Percentiles rank a stretch among this genome's conserved stretches.
Evolutionary conservation across 164 flowering plant genomes (phyloP).

Genomic region (Sedum album): DNA sequence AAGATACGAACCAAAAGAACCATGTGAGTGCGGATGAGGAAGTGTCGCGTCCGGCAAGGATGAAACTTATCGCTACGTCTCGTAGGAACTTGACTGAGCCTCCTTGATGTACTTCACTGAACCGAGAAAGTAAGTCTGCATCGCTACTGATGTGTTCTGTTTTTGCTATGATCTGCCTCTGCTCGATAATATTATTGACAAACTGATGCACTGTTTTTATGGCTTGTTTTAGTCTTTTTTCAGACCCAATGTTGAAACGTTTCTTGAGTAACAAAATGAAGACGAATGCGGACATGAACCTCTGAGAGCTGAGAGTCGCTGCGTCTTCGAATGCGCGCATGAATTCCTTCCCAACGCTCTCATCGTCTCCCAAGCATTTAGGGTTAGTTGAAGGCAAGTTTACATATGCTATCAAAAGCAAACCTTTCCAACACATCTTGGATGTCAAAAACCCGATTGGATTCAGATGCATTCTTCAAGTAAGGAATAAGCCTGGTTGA

Average conservation of each 20-base stretch:
- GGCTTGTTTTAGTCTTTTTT: constrained; percentile 26
- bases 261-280: constrained; percentile 23
- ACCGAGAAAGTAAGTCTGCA: constrained; percentile 39
- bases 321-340: constrained; percentile 59
- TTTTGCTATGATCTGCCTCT: constrained; percentile 18
- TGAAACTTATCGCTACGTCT: constrained; percentile 48
- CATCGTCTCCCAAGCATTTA: constrained; percentile 28
- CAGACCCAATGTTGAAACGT: constrained; percentile 44
- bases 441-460: constrained; percentile 24
- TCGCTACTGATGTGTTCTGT: background rate
- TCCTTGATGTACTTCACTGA: constrained; percentile 16
- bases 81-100: constrained; percentile 33
- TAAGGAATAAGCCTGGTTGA: constrained; percentile 31
- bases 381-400: constrained; percentile 51
- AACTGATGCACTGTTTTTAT: constrained; percentile 38
- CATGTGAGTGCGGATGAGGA: constrained; percentile 44
- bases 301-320: constrained; percentile 30
- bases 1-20: constrained; percentile 60
- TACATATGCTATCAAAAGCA: constrained; percentile 54
- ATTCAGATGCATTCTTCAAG: constrained; percentile 17
- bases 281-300: constrained; percentile 32
- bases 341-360: constrained; percentile 22
- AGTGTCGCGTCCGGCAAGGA: constrained; percentile 59
- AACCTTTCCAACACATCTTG: constrained; percentile 50
- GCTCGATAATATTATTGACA: constrained; percentile 41